phyloP scores from a whole-genome alignment of 192 early-diverging fungal genomes.

The Mortierella antarctica region DNA sequence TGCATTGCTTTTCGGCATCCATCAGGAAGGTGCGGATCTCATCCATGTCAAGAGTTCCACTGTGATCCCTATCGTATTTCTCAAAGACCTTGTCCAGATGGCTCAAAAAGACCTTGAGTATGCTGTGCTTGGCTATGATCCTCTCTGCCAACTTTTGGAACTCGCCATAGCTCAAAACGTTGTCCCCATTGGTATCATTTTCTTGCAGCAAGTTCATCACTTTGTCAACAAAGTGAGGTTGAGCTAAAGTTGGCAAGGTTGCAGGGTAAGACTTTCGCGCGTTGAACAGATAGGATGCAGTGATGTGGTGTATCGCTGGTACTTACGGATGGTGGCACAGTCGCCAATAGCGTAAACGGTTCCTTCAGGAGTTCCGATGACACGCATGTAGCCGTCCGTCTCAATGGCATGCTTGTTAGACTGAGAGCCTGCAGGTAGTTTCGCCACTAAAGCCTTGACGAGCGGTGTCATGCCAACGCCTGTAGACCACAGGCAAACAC shows the following conservation, averaged over 20 bases:
- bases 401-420: slow-evolving; percentile 69
- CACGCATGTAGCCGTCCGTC: slow-evolving; percentile 65
- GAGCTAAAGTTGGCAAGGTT: slow-evolving; percentile 36
- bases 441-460: slow-evolving; percentile 59
- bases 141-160: slow-evolving; percentile 56
- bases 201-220: slow-evolving; percentile 60
- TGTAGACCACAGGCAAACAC: slow-evolving; percentile 67
- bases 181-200: slow-evolving; percentile 61
- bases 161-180: slow-evolving; percentile 59
- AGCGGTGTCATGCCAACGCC: slow-evolving; percentile 72
- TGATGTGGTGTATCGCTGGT: not conserved
- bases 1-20: slow-evolving; percentile 65
- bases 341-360: slow-evolving; percentile 79
- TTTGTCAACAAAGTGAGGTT: slow-evolving; percentile 64
- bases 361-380: slow-evolving; percentile 64
- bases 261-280: not conserved
- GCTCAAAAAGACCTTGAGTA: slow-evolving; percentile 64
- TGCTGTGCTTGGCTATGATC: slow-evolving; percentile 58
- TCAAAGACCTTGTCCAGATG: slow-evolving; percentile 59
- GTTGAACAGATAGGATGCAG: not conserved
- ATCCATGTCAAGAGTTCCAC: slow-evolving; percentile 60
- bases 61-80: slow-evolving; percentile 62
- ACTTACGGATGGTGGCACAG: slow-evolving; percentile 71
- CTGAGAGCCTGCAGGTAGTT: slow-evolving; percentile 57
- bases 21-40: slow-evolving; percentile 60